Evolutionary conservation across 106 monocot genomes (phyloP).

Genomic region (Amphibolis antarctica): DNA sequence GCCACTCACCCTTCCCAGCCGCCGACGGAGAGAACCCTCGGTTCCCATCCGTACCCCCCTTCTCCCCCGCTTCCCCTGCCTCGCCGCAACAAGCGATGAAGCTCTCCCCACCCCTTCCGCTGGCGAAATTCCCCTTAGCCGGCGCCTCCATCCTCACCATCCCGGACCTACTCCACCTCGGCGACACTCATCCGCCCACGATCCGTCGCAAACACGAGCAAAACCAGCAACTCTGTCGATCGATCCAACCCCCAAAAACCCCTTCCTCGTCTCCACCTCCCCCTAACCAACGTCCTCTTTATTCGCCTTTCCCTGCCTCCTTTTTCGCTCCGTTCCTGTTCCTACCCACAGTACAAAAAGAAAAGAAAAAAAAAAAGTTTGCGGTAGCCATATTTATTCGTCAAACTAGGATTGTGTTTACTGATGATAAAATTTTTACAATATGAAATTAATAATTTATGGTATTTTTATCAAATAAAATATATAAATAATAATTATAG

Average conservation of each 20-base stretch:
- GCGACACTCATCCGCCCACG: background rate
- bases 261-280: background rate
- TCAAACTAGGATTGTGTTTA: too few relatives aligned
- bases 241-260: background rate
- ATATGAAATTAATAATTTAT: too few relatives aligned
- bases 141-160: background rate
- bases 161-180: background rate
- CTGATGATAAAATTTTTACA: too few relatives aligned
- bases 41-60: conserved; percentile 1
- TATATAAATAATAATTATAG: too few relatives aligned
- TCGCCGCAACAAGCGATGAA: conserved; percentile 3
- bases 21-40: background rate
- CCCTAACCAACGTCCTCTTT: background rate
- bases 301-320: background rate
- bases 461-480: too few relatives aligned
- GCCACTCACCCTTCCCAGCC: background rate
- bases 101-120: conserved; percentile 2
- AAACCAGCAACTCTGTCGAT: background rate
- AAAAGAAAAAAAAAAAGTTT: too few relatives aligned
- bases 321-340: conserved; percentile 4
- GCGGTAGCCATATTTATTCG: too few relatives aligned
- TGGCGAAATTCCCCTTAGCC: background rate
- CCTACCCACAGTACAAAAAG: too few relatives aligned
- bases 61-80: background rate
- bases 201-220: background rate